These are phyloP conservation scores for Trifolium repens DNA, from an alignment of 306 rosid genomes.

Conservation along the genomic window DNA sequence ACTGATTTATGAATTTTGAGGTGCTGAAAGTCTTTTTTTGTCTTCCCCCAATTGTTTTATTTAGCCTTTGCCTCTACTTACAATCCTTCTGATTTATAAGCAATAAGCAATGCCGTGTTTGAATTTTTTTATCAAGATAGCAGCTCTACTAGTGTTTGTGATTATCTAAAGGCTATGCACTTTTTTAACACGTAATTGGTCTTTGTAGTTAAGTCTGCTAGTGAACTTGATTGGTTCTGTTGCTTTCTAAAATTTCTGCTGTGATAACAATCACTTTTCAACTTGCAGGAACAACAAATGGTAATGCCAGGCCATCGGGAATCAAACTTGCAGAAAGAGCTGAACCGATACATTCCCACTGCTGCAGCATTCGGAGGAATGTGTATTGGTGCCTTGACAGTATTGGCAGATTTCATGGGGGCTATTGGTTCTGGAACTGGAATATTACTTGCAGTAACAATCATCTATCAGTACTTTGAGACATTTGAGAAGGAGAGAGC, in stretches of 20 bases:
- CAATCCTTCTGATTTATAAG: not conserved
- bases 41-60: not conserved
- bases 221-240: slow-evolving; percentile 71
- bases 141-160: not conserved
- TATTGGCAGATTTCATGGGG: slow-evolving; percentile 94
- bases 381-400: slow-evolving; percentile 90
- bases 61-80: not conserved
- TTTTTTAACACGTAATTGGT: not conserved
- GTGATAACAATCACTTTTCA: not conserved
- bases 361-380: slow-evolving; percentile 96
- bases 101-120: not conserved
- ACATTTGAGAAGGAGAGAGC: slow-evolving; percentile 92
- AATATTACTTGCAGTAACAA: slow-evolving; percentile 89
- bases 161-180: not conserved
- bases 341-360: slow-evolving; percentile 88
- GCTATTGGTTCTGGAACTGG: slow-evolving; percentile 97
- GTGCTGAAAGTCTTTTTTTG: not conserved
- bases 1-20: not conserved
- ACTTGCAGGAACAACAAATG: slow-evolving; percentile 95
- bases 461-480: slow-evolving; percentile 90
- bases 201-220: slow-evolving; percentile 45
- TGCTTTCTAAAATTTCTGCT: slow-evolving; percentile 27
- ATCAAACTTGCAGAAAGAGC: slow-evolving; percentile 86
- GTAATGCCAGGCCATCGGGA: slow-evolving; percentile 95
- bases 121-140: not conserved